Conservation (phyloP, 2,329 filamentous ascomycete genomes). For the Penicillium sp. region DNA sequence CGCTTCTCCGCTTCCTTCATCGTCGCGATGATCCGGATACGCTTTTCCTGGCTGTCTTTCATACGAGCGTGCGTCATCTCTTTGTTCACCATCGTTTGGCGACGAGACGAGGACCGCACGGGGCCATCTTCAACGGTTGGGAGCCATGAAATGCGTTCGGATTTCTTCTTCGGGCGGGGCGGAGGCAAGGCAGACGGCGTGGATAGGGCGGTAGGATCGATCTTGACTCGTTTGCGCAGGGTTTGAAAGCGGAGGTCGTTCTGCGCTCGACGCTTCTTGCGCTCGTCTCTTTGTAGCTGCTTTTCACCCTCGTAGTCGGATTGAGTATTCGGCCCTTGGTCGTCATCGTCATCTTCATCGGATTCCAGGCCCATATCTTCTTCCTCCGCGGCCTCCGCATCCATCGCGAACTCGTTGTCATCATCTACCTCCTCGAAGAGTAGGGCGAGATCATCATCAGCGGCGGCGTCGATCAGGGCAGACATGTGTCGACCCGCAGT, state of each 20-base stretch:
- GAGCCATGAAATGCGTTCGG: constrained; percentile 72
- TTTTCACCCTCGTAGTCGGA: constrained; percentile 82
- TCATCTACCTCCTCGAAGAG: constrained; percentile 68
- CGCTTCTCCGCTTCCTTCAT: constrained; percentile 66
- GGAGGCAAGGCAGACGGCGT: constrained; percentile 45
- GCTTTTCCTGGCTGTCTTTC: constrained; percentile 54
- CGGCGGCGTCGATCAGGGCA: constrained; percentile 74
- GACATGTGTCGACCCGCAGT: constrained; percentile 86
- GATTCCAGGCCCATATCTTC: constrained; percentile 87
- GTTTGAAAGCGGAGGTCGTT: constrained; percentile 66
- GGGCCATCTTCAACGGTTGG: constrained; percentile 66
- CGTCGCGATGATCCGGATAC: constrained; percentile 54
- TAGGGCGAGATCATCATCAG: constrained; percentile 68
- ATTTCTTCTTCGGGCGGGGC: constrained; percentile 66
- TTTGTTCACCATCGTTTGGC: constrained; percentile 69
- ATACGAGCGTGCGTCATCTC: constrained; percentile 56
- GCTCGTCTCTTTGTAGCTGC: constrained; percentile 77
- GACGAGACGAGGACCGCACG: constrained; percentile 64
- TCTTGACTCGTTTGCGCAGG: constrained; percentile 73
- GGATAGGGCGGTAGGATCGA: constrained; percentile 58
- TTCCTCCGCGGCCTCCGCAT: constrained; percentile 52
- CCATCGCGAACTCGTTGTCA: constrained; percentile 49
- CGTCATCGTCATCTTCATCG: constrained; percentile 81
- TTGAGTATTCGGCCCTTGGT: constrained; percentile 60
- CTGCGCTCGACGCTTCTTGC: constrained; percentile 80